phyloP scores from a whole-genome alignment of 106 monocot species.

The Phalaenopsis aphrodite region DNA sequence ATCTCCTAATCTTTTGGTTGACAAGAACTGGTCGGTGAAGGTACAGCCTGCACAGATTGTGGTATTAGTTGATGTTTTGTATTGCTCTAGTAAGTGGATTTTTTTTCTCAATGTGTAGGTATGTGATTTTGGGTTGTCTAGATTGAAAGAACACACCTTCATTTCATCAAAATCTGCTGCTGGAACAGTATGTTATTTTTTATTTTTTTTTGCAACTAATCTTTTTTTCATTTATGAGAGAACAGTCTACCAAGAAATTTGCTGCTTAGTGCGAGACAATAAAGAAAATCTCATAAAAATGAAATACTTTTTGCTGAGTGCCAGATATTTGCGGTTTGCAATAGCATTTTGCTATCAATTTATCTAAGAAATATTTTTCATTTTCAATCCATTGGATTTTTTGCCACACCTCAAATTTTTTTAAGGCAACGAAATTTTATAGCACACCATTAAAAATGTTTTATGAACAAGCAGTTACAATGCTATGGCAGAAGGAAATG shows the following conservation, averaged over 20 bases:
- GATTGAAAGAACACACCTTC: conserved; percentile 78
- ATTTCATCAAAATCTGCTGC: conserved; percentile 74
- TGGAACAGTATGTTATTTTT: conserved; percentile 50
- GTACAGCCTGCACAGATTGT: conserved; percentile 19
- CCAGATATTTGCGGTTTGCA: too few relatives aligned
- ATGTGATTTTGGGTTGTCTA: conserved; percentile 78
- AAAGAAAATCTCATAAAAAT: background rate
- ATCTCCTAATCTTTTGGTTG: conserved; percentile 77
- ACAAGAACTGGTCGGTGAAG: conserved; percentile 84
- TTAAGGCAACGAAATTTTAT: too few relatives aligned
- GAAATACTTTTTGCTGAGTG: background rate
- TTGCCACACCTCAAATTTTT: background rate
- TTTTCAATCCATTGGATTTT: background rate
- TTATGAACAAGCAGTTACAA: too few relatives aligned
- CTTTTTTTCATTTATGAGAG: background rate
- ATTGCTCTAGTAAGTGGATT: background rate
- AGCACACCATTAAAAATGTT: too few relatives aligned
- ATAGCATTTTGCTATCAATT: too few relatives aligned
- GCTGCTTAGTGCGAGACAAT: too few relatives aligned
- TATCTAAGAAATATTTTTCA: too few relatives aligned
- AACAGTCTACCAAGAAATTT: too few relatives aligned
- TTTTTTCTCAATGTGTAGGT: conserved; percentile 27
- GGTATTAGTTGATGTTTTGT: background rate
- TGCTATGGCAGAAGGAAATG: too few relatives aligned
- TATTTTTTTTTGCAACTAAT: conserved; percentile 4